Percentiles rank a stretch among this genome's conserved stretches.
These are phyloP conservation scores for Trypanosoma vivax DNA, from an alignment of 208 protist genomes.

Conservation along the genomic window DNA sequence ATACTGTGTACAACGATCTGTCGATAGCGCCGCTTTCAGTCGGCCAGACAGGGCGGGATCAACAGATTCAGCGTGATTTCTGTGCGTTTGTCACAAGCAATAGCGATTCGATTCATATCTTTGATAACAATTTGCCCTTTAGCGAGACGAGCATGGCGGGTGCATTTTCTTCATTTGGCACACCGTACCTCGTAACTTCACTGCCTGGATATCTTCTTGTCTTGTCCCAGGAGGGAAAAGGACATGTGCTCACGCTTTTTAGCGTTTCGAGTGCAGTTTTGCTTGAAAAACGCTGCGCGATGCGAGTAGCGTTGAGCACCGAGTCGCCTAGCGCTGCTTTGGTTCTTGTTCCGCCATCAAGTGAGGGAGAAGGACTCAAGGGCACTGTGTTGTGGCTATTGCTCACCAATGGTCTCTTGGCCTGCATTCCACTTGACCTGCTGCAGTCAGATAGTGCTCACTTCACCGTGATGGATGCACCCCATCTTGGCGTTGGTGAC, in stretches of 20 bases:
- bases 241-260: not conserved
- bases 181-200: constrained; percentile 12
- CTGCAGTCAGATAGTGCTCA: not conserved
- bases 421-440: not conserved
- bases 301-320: not conserved
- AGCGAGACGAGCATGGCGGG: not conserved
- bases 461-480: constrained; percentile 3
- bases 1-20: constrained; percentile 6
- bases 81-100: constrained; percentile 8
- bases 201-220: not conserved
- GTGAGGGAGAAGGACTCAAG: not conserved
- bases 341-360: no score
- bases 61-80: not conserved
- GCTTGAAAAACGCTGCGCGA: not conserved
- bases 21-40: constrained; percentile 8
- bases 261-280: not conserved
- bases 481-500: constrained; percentile 13
- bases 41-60: not conserved
- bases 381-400: constrained; percentile 13
- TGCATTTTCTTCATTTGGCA: constrained; percentile 2
- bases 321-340: not conserved
- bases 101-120: not conserved
- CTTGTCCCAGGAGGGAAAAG: not conserved
- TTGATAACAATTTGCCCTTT: not conserved
- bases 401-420: constrained; percentile 13